These are phyloP conservation scores for Flagelloscypha sp. DNA, from an alignment of 768 basidiomycete species.

Conservation along the genomic window DNA sequence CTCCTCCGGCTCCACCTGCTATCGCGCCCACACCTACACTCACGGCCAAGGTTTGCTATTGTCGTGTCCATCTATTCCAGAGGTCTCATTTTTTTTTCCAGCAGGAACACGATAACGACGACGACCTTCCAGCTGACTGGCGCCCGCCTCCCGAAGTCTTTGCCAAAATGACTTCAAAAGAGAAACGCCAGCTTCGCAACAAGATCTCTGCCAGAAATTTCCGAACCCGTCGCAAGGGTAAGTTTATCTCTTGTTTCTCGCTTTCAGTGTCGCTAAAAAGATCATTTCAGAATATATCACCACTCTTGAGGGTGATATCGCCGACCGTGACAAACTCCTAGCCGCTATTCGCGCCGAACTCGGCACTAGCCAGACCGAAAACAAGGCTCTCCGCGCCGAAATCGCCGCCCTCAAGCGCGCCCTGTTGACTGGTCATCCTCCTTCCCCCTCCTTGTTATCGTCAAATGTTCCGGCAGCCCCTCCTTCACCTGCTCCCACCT, in stretches of 20 bases:
- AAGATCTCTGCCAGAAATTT: conserved; percentile 97
- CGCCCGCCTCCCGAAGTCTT: conserved; percentile 88
- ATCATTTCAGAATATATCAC: conserved; percentile 75
- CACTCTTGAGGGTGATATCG: conserved; percentile 88
- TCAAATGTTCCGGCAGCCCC: conserved; percentile 4
- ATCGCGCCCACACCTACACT: conserved; percentile 13
- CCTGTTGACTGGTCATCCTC: conserved; percentile 50
- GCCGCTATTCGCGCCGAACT: conserved; percentile 82
- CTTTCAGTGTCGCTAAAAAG: conserved; percentile 5
- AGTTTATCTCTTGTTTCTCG: conserved; percentile 12
- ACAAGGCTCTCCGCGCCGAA: conserved; percentile 73
- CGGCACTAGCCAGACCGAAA: conserved; percentile 72
- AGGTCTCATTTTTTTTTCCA: no score
- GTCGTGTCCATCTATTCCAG: conserved; percentile 13
- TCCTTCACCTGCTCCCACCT: conserved; percentile 20
- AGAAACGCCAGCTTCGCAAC: conserved; percentile 92
- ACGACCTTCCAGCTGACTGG: conserved; percentile 69
- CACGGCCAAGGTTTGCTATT: conserved; percentile 5
- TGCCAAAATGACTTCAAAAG: conserved; percentile 90
- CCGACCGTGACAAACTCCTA: conserved; percentile 85
- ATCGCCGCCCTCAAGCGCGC: conserved; percentile 66
- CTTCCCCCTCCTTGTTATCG: conserved; percentile 18
- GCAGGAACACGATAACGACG: conserved; percentile 35
- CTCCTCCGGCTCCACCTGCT: conserved; percentile 13
- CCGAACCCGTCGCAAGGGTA: conserved; percentile 88